Evolutionary conservation across 1,284 basidiomycete genomes (phyloP).

Genomic region (Sporisorium graminicola): DNA sequence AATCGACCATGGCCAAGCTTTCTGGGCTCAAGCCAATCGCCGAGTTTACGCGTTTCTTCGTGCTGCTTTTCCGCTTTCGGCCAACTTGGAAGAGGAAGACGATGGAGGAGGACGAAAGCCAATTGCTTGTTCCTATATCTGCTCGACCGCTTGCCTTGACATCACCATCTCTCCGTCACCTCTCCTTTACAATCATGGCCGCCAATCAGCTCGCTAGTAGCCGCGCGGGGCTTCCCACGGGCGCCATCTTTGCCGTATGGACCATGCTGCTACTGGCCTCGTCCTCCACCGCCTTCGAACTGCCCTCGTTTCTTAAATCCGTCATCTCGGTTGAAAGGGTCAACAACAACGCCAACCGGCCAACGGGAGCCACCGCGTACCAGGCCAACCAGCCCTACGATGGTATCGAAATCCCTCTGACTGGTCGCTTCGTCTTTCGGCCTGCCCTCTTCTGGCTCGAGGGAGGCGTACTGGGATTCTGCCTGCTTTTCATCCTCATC

Average conservation of each 20-base stretch:
- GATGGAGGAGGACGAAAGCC: constrained; percentile 6
- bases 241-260: constrained; percentile 44
- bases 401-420: constrained; percentile 36
- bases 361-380: constrained; percentile 40
- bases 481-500: constrained; percentile 53
- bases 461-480: constrained; percentile 45
- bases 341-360: constrained; percentile 22
- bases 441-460: constrained; percentile 57
- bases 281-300: constrained; percentile 37
- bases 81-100: constrained; percentile 3
- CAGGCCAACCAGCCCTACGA: constrained; percentile 50
- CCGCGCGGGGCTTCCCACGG: constrained; percentile 17
- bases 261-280: constrained; percentile 45
- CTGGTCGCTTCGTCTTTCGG: constrained; percentile 47
- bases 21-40: constrained; percentile 7
- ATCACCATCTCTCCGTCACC: constrained; percentile 2
- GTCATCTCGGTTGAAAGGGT: neutral
- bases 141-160: neutral
- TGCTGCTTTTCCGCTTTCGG: constrained; percentile 30
- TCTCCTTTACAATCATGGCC: constrained; percentile 10
- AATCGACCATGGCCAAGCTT: constrained; percentile 5
- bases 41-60: constrained; percentile 17
- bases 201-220: constrained; percentile 7
- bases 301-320: constrained; percentile 33
- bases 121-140: neutral